Base-by-base conservation (phyloP, 805 yeast genomes). In the Scheffersomyces stipitis region DNA sequence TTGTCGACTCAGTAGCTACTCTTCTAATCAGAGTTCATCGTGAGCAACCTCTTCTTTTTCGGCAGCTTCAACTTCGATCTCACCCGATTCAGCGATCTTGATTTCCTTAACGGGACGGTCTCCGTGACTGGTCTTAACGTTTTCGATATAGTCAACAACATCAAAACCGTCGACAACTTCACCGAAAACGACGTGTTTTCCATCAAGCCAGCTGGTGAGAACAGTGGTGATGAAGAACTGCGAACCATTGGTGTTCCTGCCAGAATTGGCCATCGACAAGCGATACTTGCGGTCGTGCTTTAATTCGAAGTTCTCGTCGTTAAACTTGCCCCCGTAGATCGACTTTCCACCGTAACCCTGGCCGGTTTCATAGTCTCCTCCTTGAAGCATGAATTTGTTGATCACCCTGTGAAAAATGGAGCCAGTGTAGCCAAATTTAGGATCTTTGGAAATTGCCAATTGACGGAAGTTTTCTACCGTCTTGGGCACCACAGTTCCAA, bases 171-270 rank as follows among this genome's bases (percentile, higher is more conserved):
- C 89, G 13, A 88, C 40, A 38, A 93, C 96, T 68, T 88, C 87
- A 48, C 99, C 99, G 56, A 93, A 93, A 28, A 93, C 99, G 58
- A 93, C 99, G 65, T 93, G 99, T 52, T 72, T 80, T 47, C 95
- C 93, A 58, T 93, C 88, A 58, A 93, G 78, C 98, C 99, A 93
- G 33, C 83, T 69, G 38, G 96, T 87, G 24, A 78, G 75, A 15
- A 85, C 96, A 18, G 97, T 90, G 56, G 96, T 89, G 69, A 93
- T 84, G 76, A 90, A 90, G 62, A 90, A 90, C 67, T 89, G 97
- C 26, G 96, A 88, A 15, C 96, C 96, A 61, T 89, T 89, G 64
- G 79, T 83, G 66, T 83, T 71, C 45, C 59, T 77, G 48, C 91
- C 91, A 22, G 88, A 81, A 53, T 83, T 83, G 49, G 91, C 91